These are phyloP conservation scores for Arthroderma sp. DNA, from an alignment of 2,329 filamentous ascomycete genomes.

Conservation along the genomic window DNA sequence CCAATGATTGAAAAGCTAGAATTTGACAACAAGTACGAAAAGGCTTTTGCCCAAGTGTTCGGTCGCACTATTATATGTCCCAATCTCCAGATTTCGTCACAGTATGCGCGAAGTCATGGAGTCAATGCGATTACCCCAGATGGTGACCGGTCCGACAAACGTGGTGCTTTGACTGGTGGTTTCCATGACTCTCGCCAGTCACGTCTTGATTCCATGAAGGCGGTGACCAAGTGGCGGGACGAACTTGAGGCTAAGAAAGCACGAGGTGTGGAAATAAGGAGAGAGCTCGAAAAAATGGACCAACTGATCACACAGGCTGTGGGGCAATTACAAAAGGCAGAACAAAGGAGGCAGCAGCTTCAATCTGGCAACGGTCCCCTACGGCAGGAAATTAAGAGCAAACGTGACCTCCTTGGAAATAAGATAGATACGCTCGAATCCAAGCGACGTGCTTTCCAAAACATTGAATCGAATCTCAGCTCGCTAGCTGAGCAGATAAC, in stretches of 20 bases:
- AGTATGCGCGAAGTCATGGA: slow-evolving; percentile 84
- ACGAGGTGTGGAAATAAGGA: slow-evolving; percentile 52
- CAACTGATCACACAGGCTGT: slow-evolving; percentile 82
- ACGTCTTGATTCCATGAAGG: slow-evolving; percentile 69
- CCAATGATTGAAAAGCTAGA: slow-evolving; percentile 74
- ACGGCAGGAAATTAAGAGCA: slow-evolving; percentile 60
- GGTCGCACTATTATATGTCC: slow-evolving; percentile 91
- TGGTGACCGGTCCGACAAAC: slow-evolving; percentile 87
- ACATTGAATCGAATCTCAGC: slow-evolving; percentile 61
- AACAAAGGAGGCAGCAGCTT: slow-evolving; percentile 63
- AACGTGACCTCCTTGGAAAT: slow-evolving; percentile 60
- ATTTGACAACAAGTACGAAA: slow-evolving; percentile 64
- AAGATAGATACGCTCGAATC: slow-evolving; percentile 61
- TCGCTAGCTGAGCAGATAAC: slow-evolving; percentile 61
- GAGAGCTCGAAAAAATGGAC: slow-evolving; percentile 62
- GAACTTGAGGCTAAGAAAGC: slow-evolving; percentile 56
- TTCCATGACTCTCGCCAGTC: slow-evolving; percentile 80
- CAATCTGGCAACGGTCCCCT: slow-evolving; percentile 74
- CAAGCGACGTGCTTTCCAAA: slow-evolving; percentile 51
- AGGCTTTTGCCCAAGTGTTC: slow-evolving; percentile 88
- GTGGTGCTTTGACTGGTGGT: slow-evolving; percentile 88
- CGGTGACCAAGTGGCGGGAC: slow-evolving; percentile 59
- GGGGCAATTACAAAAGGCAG: slow-evolving; percentile 68
- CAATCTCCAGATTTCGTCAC: slow-evolving; percentile 70
- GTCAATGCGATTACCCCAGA: slow-evolving; percentile 90